Conservation (phyloP, 1,284 basidiomycete species). For the Malassezia sympodialis region DNA sequence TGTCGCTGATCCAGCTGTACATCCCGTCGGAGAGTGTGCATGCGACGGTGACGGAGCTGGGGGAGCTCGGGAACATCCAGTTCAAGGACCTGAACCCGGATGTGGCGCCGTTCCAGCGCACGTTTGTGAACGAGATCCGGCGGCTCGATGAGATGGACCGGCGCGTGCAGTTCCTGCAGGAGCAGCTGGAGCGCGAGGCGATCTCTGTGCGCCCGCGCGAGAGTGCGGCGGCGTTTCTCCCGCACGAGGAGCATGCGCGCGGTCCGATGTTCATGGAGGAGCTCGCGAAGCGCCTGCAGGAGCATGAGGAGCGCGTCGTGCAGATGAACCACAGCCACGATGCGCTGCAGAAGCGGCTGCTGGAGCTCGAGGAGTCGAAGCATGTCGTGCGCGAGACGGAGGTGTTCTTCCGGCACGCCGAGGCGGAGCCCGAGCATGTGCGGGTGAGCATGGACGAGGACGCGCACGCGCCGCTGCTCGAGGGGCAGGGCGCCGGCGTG, state of each 20-base stretch:
- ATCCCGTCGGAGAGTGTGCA: conserved; percentile 95
- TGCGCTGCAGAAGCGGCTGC: conserved; percentile 71
- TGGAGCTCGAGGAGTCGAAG: conserved; percentile 76
- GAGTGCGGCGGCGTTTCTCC: conserved; percentile 42
- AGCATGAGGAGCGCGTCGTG: conserved; percentile 72
- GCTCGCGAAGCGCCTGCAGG: conserved; percentile 72
- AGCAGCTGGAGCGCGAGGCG: conserved; percentile 71
- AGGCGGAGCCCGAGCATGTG: conserved; percentile 66
- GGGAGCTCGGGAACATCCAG: conserved; percentile 87
- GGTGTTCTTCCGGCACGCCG: conserved; percentile 88
- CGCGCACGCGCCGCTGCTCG: conserved; percentile 73
- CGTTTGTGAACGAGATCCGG: conserved; percentile 89
- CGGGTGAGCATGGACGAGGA: conserved; percentile 67
- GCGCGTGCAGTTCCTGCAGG: conserved; percentile 76
- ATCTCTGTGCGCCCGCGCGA: conserved; percentile 59
- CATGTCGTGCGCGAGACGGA: conserved; percentile 91
- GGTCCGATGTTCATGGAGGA: conserved; percentile 86
- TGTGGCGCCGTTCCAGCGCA: conserved; percentile 94
- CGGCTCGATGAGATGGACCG: conserved; percentile 91
- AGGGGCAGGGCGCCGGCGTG: conserved; percentile 57
- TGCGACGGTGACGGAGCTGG: conserved; percentile 86
- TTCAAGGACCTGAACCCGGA: conserved; percentile 96
- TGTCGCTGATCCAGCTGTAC: conserved; percentile 96
- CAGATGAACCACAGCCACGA: conserved; percentile 95
- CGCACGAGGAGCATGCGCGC: conserved; percentile 52